Base-by-base conservation (phyloP, 129 eudicot species). In the Pittosporum tobira region DNA sequence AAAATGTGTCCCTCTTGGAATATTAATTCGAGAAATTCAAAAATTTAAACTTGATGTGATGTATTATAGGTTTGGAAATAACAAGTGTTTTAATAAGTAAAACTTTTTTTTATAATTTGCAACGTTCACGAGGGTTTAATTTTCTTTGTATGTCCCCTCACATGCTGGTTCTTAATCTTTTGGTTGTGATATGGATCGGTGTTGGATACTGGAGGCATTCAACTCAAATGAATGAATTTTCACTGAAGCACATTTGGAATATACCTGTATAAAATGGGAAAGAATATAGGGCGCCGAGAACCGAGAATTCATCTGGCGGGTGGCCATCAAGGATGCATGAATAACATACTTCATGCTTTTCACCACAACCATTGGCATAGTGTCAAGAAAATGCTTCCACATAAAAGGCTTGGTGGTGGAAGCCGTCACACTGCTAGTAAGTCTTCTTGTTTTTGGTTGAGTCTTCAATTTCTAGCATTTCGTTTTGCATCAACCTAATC, bases 381-480 rank as follows among this genome's bases (percentile, higher is more conserved):
- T 47, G 90, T 70, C 29, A 80, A 67, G 73, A 91, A 81, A 73
- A 71, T 36, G 48, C 74, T 83, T 48, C 81, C 94, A 0, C 51
- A 67, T 30, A 83, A 51, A 66, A 70, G 78, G 59, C 78, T 67
- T 15, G 51, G 65, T 37, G 48, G 73, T 15, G 78, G 76, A 68
- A 84, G 61, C 36, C 30, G 70, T 45, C 81, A 65, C 8, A 43
- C 51, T 20, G 22, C 69, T 9, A 84, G 96, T 83, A 64, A 54
- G 44, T 59, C 7, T 3, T 15, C 19, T 42, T 15, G 4, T 7
- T 36, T 13, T 48, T 3, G 24, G 10, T 27, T 14, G 19, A 52
- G 3, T 1, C 18, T 55, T 31, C 13, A 37, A 29, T 30, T 10
- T 55, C 13, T 0, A 19, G 25, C 19, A 3, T 56, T 31, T 55